These are phyloP conservation scores for Podospora sp. DNA, from an alignment of 495 filamentous ascomycete species.

Conservation along the genomic window DNA sequence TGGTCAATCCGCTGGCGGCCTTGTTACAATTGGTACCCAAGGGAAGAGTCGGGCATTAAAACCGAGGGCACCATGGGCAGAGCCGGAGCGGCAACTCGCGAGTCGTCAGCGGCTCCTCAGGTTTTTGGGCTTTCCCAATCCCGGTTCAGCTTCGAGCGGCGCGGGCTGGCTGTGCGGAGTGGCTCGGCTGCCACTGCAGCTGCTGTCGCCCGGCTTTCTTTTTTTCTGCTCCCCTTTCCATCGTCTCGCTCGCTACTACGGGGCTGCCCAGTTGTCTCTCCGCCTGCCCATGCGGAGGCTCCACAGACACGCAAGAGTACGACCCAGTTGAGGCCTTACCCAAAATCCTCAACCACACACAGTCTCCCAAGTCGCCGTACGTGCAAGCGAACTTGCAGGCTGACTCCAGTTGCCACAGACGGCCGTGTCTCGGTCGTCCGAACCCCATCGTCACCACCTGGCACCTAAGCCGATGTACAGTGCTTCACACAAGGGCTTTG, in stretches of 20 bases:
- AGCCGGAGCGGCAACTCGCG: slow-evolving; percentile 21
- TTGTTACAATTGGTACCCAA: slow-evolving; percentile 39
- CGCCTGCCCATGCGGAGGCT: slow-evolving; percentile 19
- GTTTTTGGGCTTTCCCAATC: slow-evolving; percentile 23
- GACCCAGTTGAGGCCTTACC: slow-evolving; percentile 37
- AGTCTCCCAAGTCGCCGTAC: slow-evolving; percentile 32
- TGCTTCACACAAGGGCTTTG: background rate
- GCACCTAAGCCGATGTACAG: background rate
- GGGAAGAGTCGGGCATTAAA: slow-evolving; percentile 39
- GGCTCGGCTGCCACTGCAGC: slow-evolving; percentile 14
- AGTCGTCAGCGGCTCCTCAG: slow-evolving; percentile 22
- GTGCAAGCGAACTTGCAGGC: slow-evolving; percentile 28
- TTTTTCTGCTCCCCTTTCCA: slow-evolving; percentile 21
- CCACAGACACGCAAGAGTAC: slow-evolving; percentile 28
- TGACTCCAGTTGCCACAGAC: slow-evolving; percentile 29
- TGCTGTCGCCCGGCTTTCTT: slow-evolving; percentile 14
- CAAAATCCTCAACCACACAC: slow-evolving; percentile 32
- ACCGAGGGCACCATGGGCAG: slow-evolving; percentile 18
- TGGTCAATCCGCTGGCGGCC: background rate
- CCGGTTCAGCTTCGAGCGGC: slow-evolving; percentile 19
- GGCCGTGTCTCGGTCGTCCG: slow-evolving; percentile 11
- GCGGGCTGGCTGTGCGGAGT: slow-evolving; percentile 6
- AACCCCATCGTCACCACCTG: slow-evolving; percentile 9
- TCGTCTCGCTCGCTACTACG: slow-evolving; percentile 12
- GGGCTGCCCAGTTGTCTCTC: slow-evolving; percentile 12